A percentile compares a stretch with the other conserved stretches of the same genome.
These are phyloP conservation scores for Berberis vulgaris DNA, from an alignment of 164 flowering plant genomes.

Conservation along the genomic window DNA sequence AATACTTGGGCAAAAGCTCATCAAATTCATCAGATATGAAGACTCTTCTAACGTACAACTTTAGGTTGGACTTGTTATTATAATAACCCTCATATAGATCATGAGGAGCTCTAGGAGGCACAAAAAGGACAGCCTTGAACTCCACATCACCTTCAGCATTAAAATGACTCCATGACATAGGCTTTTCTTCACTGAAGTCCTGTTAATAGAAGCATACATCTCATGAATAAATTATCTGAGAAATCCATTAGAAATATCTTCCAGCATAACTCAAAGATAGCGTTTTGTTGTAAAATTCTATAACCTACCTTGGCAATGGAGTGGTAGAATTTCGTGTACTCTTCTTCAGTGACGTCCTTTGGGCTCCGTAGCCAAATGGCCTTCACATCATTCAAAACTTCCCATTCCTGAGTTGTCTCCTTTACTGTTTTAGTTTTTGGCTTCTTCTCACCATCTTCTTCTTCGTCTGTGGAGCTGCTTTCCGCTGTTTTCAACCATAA, in stretches of 20 bases:
- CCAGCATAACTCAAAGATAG: too few relatives aligned
- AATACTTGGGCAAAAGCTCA: conserved; percentile 93
- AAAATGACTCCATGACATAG: conserved; percentile 86
- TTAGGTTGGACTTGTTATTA: conserved; percentile 84
- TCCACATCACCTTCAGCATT: conserved; percentile 98
- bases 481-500: conserved; percentile 40
- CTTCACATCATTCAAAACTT: conserved; percentile 86
- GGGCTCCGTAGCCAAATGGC: conserved; percentile 94
- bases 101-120: conserved; percentile 97
- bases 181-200: conserved; percentile 92
- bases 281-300: neutral
- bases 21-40: conserved; percentile 97
- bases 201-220: conserved; percentile 15
- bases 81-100: conserved; percentile 95
- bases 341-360: conserved; percentile 96
- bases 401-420: conserved; percentile 91
- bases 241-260: neutral
- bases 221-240: neutral
- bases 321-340: conserved; percentile 83
- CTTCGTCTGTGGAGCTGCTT: conserved; percentile 51
- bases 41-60: conserved; percentile 85
- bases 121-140: conserved; percentile 91
- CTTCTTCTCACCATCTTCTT: conserved; percentile 77
- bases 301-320: conserved; percentile 74
- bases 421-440: conserved; percentile 79